Base-by-base conservation (phyloP, 257 asterid species). In the Nicotiana sylvestris region DNA sequence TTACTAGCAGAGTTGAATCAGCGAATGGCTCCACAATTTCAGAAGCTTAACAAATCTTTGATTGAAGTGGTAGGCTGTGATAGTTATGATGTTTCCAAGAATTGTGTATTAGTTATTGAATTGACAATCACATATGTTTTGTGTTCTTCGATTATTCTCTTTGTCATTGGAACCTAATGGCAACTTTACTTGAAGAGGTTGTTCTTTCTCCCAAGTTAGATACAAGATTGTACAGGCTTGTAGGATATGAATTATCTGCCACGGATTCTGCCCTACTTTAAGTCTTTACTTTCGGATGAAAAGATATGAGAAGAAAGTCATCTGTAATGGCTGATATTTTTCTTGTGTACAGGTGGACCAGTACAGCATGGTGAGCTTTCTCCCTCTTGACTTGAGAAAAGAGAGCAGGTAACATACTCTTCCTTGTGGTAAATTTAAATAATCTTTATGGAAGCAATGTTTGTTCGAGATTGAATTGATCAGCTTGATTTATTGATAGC, bases 281-380 rank as follows among this genome's bases (percentile, higher is more conserved):
- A 49, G 37, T 72, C 61, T 21, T 74, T 60, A 21, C 39, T 74
- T 74, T 74, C 39, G 2, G 51, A 49, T 74, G 58, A 12, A 70
- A 11, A 43, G 78, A 70, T 70, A 70, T 21, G 49, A 70, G 58
- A 70, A 69, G n/a, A 35, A 35, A 2, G 33, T 68, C 30, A 29
- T 58, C 61, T 5, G 15, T 27, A 11, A 18, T 76, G 79, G 66
- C 67, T 77, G 43, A 11, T 21, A 66, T 55, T 35, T 57, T 79
- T 79, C 13, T 88, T 85, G 69, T 82, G 81, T 86, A 74, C 88
- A 96, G 99, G 97, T 94, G 82, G 98, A 93, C 82, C 97, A 92
- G 86, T 96, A 90, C 87, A 93, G 95, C 89, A 96, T 96, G 99
- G 99, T 96, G 83, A 91, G 91, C 93, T 96, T 96, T 83, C 39